These are phyloP conservation scores for Fragaria ananassa DNA, from an alignment of 306 rosid genomes.

Conservation along the genomic window DNA sequence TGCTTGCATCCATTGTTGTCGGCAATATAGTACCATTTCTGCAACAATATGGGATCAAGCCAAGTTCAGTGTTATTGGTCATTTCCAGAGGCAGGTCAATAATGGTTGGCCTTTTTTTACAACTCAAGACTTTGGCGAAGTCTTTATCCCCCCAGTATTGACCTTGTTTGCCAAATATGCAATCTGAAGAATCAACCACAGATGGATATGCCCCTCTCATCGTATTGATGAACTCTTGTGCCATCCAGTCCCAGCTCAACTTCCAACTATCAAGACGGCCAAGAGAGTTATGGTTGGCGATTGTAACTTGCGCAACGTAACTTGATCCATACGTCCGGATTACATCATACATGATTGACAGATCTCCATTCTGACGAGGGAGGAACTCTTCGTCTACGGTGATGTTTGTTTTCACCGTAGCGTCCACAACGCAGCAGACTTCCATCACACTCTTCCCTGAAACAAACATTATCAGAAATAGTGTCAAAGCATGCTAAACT, in stretches of 20 bases:
- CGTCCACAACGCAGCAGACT: slow-evolving; percentile 67
- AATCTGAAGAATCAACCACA: slow-evolving; percentile 70
- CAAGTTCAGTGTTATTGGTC: slow-evolving; percentile 66
- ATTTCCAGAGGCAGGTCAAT: slow-evolving; percentile 79
- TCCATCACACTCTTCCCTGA: slow-evolving; percentile 59
- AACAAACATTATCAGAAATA: not conserved
- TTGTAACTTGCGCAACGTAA: slow-evolving; percentile 82
- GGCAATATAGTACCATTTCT: slow-evolving; percentile 96
- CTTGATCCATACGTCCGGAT: slow-evolving; percentile 51
- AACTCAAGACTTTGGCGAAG: slow-evolving; percentile 69
- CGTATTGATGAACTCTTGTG: slow-evolving; percentile 59
- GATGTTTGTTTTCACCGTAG: slow-evolving; percentile 47
- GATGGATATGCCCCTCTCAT: slow-evolving; percentile 96
- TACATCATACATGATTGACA: slow-evolving; percentile 87
- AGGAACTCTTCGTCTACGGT: slow-evolving; percentile 46
- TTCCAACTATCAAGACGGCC: slow-evolving; percentile 96
- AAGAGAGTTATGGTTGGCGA: slow-evolving; percentile 76
- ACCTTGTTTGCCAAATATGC: slow-evolving; percentile 73
- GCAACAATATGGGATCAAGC: slow-evolving; percentile 79
- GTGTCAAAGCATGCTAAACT: slow-evolving; percentile 5
- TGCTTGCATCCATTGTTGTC: slow-evolving; percentile 64
- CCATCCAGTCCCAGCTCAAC: slow-evolving; percentile 95
- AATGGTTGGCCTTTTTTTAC: slow-evolving; percentile 73
- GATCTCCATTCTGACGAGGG: slow-evolving; percentile 87
- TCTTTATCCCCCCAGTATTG: slow-evolving; percentile 43